phyloP scores from a whole-genome alignment of 1,284 basidiomycete species.

The Laetiporus sulphureus region DNA sequence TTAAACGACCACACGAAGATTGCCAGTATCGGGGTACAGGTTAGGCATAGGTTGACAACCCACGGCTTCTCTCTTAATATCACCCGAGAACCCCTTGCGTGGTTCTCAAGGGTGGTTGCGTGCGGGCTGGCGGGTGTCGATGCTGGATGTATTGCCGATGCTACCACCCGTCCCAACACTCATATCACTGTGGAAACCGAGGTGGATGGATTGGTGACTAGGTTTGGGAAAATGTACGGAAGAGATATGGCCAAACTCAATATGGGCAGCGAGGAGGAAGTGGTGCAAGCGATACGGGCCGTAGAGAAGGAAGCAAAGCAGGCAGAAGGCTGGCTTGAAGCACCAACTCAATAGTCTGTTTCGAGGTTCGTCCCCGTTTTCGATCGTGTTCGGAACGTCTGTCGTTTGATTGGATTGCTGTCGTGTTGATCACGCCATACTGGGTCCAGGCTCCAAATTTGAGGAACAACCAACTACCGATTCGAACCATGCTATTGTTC shows the following conservation, averaged over 20 bases:
- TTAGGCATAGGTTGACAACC: conserved; percentile 88
- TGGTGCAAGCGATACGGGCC: conserved; percentile 41
- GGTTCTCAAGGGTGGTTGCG: conserved; percentile 88
- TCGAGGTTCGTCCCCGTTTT: no score
- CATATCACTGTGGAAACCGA: conserved; percentile 41
- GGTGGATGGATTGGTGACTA: conserved; percentile 42
- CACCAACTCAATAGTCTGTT: conserved; percentile 9
- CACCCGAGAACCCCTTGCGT: conserved; percentile 68
- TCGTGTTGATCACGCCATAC: no score
- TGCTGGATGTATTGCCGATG: conserved; percentile 59
- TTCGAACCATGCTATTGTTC: no score
- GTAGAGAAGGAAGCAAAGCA: conserved; percentile 22
- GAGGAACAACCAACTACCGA: no score
- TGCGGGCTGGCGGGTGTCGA: conserved; percentile 88
- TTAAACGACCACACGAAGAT: conserved; percentile 68
- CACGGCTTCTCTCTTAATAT: conserved; percentile 97
- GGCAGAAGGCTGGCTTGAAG: conserved; percentile 14
- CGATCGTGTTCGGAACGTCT: no score
- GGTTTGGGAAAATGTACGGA: conserved; percentile 47
- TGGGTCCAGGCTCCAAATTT: no score
- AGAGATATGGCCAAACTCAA: conserved; percentile 50
- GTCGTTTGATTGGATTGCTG: no score
- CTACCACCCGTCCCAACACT: conserved; percentile 8
- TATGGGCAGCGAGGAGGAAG: conserved; percentile 37
- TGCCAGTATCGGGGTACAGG: conserved; percentile 94